Evolutionary conservation across 192 early-diverging fungal genomes (phyloP), one percentile per base, ranked within the genome.

Genomic region (Rhizophagus prolifer): DNA sequence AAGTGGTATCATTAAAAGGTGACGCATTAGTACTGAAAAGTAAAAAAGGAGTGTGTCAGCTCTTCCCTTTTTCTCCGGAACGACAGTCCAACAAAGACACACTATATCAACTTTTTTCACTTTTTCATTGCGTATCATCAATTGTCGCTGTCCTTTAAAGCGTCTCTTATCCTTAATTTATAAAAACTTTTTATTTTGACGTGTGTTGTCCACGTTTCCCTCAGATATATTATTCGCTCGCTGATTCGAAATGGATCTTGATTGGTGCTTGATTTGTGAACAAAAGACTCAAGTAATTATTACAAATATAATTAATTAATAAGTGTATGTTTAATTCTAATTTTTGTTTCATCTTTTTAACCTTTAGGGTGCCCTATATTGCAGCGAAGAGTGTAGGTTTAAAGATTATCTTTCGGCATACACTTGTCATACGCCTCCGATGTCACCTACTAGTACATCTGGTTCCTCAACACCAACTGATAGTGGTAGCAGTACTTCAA

Each of bases 201-300:
- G 50, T 54, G 50, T 54, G 5, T 19, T 50, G 19, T 50, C 19
- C 4, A 44, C 41, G 10, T 44, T 41, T 41, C 38, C 7, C 38
- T 41, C 9, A 44, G 9, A 44, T 44, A 12, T 44, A 44, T 21
- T 54, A 54, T 54, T 21, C 50, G 50, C 50, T 54, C 16, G 50
- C 50, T 54, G 50, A 54, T 54, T 54, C 50, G 28, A 41, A 41
- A 70, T 70, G 68, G 68, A 70, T 70, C 68, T 70, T 41, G 68
- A 70, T 30, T 70, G 68, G 68, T 70, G 68, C 14, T 19, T 70
- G 46, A 70, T 70, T 70, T 70, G 68, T 47, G 68, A 70, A n/a
- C 36, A 12, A 28, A 70, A 70, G 68, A 70, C 68, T 25, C 23
- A 50, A 6, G 68, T 70, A 70, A 26, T n/a, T 47, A 70, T 41